Conservation (phyloP, 352 stramenopile species). For the Globisporangium recalcitrans region DNA sequence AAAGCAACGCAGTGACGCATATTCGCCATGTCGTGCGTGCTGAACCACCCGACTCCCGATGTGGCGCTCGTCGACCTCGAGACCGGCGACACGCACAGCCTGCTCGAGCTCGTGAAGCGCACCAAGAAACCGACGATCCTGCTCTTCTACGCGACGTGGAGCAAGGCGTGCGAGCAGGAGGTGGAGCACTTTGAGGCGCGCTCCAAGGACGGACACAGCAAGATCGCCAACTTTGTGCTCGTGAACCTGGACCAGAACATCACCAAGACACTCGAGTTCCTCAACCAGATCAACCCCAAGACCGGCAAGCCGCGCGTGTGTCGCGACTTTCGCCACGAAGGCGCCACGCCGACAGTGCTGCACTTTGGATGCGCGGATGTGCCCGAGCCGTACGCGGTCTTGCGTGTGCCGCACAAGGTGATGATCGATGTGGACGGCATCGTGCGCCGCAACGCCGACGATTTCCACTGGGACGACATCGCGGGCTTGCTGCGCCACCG, state of each 20-base stretch:
- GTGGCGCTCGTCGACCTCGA: conserved; percentile 48
- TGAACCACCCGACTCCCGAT: conserved; percentile 47
- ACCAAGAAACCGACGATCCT: conserved; percentile 36
- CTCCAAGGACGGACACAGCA: conserved; percentile 44
- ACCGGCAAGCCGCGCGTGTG: conserved; percentile 43
- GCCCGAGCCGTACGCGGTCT: conserved; percentile 46
- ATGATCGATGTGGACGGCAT: conserved; percentile 43
- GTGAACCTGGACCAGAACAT: conserved; percentile 64
- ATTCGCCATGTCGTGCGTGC: conserved; percentile 33
- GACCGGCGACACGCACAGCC: conserved; percentile 30
- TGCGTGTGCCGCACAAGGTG: conserved; percentile 42
- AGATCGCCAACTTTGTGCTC: conserved; percentile 54
- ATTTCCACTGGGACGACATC: conserved; percentile 62
- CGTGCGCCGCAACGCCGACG: conserved; percentile 45
- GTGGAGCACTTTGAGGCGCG: conserved; percentile 53
- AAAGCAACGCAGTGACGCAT: too few species aligned
- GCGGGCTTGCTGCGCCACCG: conserved; percentile 39
- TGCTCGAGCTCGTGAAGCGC: conserved; percentile 30
- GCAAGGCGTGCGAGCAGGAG: conserved; percentile 41
- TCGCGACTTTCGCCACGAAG: conserved; percentile 37
- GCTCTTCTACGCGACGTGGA: conserved; percentile 68
- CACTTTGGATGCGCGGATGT: conserved; percentile 50
- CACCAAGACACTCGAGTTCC: conserved; percentile 36
- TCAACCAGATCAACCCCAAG: conserved; percentile 33
- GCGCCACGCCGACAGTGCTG: conserved; percentile 40